Evolutionary conservation across 2,329 filamentous ascomycete genomes (phyloP), one percentile per base, ranked within the genome.

Genomic region (Alternaria triticina): DNA sequence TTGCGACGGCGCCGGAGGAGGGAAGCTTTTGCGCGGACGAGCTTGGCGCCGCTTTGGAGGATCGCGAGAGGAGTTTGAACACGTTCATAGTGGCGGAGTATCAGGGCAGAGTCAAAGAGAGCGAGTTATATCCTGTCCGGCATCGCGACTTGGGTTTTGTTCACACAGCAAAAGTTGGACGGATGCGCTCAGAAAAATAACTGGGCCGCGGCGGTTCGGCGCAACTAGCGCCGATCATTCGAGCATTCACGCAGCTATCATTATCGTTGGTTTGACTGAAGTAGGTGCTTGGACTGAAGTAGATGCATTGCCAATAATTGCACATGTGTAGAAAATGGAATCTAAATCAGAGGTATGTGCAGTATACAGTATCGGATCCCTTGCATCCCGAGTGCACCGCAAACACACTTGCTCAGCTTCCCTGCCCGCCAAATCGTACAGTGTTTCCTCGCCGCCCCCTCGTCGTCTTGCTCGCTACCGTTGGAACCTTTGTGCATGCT

Each of bases 1-100:
- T 90, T 46, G 86, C 81, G 65, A 83, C 83, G 22, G 85, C 87
- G 64, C 90, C 90, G 55, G 87, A 87, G 5, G 90, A 92, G 7
- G 90, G 90, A 30, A 91, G 82, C 59, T 83, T 86, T 4, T 81
- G 72, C 20, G 80, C 65, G 28, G 77, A 73, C 28, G 78, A 74
- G 11, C 72, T 64, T 54, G 80, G 83, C 61, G 82, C 74, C 13
- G 84, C 81, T 72, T 91, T 92, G 4, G 88, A 89, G 61, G 90
- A 90, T 54, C 91, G 86, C 36, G 91, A 92, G 62, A 94, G 83
- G 30, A 94, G 82, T 73, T 89, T 92, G 74, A 93, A 83, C 58
- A 93, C 89, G 80, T 94, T 90, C 90, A 92, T 92, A 59, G 52
- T 40, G 36, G 36, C 45, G 27, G 40, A 4, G 7, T 15, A 17